Evolutionary conservation across 768 basidiomycete genomes (phyloP), one percentile per base, ranked within the genome.

Genomic region (Lyophyllum semitale): DNA sequence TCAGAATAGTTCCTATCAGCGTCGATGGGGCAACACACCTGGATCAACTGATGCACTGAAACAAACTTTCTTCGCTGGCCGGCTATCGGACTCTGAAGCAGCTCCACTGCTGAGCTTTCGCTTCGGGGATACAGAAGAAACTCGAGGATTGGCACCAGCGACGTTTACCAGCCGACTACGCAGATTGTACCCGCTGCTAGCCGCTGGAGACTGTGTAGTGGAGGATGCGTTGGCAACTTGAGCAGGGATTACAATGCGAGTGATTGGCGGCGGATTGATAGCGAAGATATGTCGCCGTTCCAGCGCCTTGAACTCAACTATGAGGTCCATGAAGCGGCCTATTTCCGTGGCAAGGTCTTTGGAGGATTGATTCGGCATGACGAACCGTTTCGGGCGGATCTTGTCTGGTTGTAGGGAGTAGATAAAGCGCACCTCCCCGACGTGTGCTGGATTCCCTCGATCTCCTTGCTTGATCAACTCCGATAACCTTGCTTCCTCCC

Each of bases 311-410:
- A 41, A 32, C 12, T 23, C 45, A 22, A 54, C 59, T 15, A 60
- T 23, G 30, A 61, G 27, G 30, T 38, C 45, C 3, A 63, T 27
- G 47, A 66, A 61, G 25, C 11, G 5, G 20, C 51, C 47, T 26
- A 63, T 50, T 20, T 54, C 58, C 25, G n/a, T 33, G 26, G 53
- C 40, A 35, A 66, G 54, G 17, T 53, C 54, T 27, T 59, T 51
- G 18, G 55, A 26, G 13, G 57, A 56, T 43, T 63, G 63, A 15
- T 54, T 51, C 9, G 65, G 65, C 53, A 64, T 59, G 29, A 64
- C 59, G 43, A 64, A 66, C 15, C 65, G 58, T 26, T n/a, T 35
- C 6, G 52, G 52, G 8, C 11, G 2, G 4, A 37, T 8, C 18
- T 12, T 35, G 13, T 26, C 23, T 7, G 42, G 37, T 11, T 32